Evolutionary conservation across 495 filamentous ascomycete genomes (phyloP), one percentile per base, ranked within the genome.

Genomic region (Tetracladium marchalianum): DNA sequence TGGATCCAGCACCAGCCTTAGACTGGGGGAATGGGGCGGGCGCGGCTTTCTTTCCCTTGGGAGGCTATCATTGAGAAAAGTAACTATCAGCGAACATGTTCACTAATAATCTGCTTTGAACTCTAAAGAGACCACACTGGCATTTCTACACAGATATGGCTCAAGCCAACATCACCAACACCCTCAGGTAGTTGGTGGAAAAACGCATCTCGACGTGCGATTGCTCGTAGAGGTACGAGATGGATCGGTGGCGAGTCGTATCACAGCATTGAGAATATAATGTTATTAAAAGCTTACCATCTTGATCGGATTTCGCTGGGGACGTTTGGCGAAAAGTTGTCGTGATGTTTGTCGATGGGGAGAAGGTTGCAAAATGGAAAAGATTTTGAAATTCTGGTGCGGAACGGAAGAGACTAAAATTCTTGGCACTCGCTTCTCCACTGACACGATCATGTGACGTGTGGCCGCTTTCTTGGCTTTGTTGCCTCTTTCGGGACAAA

Each of bases 11-110:
- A 62, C 86, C 86, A 72, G 92, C 87, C 81, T 86, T 93, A 48
- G 77, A 77, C 72, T 89, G 84, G 55, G 90, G 88, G 82, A 94
- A 96, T 59, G 93, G 93, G 72, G 92, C 86, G 62, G 92, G 77
- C 53, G 93, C 90, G 72, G 84, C 76, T 74, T 90, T 94, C 83
- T 92, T 95, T 76, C 87, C 87, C 77, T 90, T 96, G 58, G 85
- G 84, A 84, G 93, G 89, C 93, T 97, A 75, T 95, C 93, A 98
- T 98, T 90, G 92, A 98, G 93, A 83, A 89, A 82, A 90, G 82
- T 89, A 90, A 80, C 82, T 72, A 88, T 94, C 84, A 93, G 85
- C 81, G 77, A 83, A 79, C 46, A 46, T 56, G 75, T 82, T 75
- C 83, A 85, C 84, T 72, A 80, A 75, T 65, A 61, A 78, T 85